Evolutionary conservation across 1,139 yeast species (phyloP).

Genomic region (Sugiyamaella neomexicana): DNA sequence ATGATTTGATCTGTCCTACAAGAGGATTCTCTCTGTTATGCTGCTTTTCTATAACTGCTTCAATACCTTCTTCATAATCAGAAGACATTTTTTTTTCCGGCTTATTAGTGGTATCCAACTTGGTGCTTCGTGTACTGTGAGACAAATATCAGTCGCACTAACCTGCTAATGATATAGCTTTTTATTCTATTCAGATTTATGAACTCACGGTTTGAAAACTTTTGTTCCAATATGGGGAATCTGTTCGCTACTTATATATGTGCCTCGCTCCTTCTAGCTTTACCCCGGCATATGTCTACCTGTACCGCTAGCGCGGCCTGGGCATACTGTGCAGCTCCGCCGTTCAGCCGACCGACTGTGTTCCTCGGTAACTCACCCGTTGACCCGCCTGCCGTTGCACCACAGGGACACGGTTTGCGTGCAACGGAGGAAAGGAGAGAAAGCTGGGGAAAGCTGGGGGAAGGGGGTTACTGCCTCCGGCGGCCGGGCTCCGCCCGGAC

Average conservation of each 20-base stretch:
- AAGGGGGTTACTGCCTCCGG: too few species aligned
- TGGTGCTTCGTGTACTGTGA: not conserved
- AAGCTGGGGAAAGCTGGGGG: too few species aligned
- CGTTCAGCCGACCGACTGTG: not conserved
- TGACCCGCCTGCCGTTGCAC: too few species aligned
- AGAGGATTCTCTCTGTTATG: constrained; percentile 29
- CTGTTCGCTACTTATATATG: not conserved
- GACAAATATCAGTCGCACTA: too few species aligned
- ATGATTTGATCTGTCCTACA: constrained; percentile 61
- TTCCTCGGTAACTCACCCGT: constrained; percentile 1
- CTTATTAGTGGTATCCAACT: not conserved
- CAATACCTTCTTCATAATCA: constrained; percentile 22
- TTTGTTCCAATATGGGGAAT: not conserved
- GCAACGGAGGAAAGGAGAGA: too few species aligned
- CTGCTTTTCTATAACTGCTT: constrained; percentile 18
- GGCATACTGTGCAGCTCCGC: not conserved
- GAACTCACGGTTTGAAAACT: too few species aligned
- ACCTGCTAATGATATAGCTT: not conserved
- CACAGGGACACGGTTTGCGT: too few species aligned
- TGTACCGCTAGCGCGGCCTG: not conserved
- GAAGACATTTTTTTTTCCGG: constrained; percentile 15
- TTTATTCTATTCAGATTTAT: not conserved
- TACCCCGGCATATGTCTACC: constrained; percentile 1
- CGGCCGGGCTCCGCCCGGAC: too few species aligned
- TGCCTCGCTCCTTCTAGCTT: not conserved